phyloP scores from a whole-genome alignment of 2,329 filamentous ascomycete genomes.

The Pseudogymnoascus sp. region DNA sequence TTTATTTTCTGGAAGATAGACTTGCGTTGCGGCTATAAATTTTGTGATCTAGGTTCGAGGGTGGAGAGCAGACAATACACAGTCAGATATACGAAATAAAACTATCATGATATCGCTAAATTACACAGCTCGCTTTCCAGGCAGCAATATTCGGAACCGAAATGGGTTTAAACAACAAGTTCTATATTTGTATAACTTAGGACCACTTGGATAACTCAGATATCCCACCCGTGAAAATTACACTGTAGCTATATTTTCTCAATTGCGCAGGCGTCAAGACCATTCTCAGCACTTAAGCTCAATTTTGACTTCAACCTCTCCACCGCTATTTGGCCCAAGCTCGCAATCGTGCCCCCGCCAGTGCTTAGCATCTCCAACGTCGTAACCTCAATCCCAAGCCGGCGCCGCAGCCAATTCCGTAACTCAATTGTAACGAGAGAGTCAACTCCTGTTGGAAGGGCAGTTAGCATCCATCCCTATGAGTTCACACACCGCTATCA shows the following conservation, averaged over 20 bases:
- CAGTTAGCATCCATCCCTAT: background rate
- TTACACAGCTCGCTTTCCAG: background rate
- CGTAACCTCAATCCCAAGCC: background rate
- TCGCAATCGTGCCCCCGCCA: background rate
- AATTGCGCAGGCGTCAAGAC: background rate
- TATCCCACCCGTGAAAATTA: background rate
- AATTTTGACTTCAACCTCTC: background rate
- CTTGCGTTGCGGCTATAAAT: background rate
- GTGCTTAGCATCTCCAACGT: background rate
- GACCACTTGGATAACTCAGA: background rate
- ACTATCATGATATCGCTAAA: background rate
- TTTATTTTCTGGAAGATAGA: background rate
- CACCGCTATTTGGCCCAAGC: background rate
- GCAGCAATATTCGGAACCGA: background rate
- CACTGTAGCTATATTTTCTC: background rate
- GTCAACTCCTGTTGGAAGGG: slow-evolving; percentile 13
- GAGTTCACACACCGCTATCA: background rate
- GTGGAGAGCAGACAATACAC: background rate
- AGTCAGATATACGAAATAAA: background rate
- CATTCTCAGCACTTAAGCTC: background rate
- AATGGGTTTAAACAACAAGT: background rate
- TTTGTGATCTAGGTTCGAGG: background rate
- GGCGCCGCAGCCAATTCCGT: slow-evolving; percentile 14
- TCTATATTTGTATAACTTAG: background rate
- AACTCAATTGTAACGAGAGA: slow-evolving; percentile 18